A percentile compares a stretch with the other conserved stretches of the same genome.
Evolutionary conservation across 140 eudicot genomes (phyloP).

Genomic region (Flaveria floridana): DNA sequence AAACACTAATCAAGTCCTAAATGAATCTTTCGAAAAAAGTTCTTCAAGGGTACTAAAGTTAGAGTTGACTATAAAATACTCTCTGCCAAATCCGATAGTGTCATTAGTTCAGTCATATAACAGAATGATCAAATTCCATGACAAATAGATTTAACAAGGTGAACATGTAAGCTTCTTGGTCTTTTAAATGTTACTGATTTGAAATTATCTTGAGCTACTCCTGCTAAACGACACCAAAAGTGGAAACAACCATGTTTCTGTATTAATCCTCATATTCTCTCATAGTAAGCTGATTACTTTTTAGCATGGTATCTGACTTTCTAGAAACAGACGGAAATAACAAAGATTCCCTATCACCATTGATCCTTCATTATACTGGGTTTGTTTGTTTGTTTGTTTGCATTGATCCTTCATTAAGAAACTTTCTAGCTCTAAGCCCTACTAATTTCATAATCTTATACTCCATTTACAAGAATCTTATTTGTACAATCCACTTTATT

Average conservation of each 20-base stretch:
- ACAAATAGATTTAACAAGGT: not conserved
- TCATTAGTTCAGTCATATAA: no score
- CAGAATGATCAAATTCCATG: not conserved
- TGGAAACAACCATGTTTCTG: not conserved
- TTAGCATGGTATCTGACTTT: not conserved
- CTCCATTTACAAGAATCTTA: not conserved
- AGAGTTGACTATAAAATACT: conserved; percentile 15
- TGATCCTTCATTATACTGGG: not conserved
- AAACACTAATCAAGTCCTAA: conserved; percentile 30
- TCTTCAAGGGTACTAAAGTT: conserved; percentile 24
- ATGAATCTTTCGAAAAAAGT: conserved; percentile 20
- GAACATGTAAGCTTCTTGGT: not conserved
- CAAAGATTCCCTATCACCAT: not conserved
- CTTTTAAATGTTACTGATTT: not conserved
- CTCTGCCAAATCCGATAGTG: not conserved
- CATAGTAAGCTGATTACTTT: not conserved
- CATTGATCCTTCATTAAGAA: not conserved
- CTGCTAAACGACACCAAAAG: not conserved
- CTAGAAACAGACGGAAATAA: not conserved
- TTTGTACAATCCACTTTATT: not conserved
- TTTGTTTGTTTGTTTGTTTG: no score
- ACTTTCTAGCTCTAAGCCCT: not conserved
- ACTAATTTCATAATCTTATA: not conserved
- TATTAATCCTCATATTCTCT: not conserved
- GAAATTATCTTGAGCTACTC: no score